phyloP scores from a whole-genome alignment of 2,329 filamentous ascomycete species.

The Penicillium sp. region DNA sequence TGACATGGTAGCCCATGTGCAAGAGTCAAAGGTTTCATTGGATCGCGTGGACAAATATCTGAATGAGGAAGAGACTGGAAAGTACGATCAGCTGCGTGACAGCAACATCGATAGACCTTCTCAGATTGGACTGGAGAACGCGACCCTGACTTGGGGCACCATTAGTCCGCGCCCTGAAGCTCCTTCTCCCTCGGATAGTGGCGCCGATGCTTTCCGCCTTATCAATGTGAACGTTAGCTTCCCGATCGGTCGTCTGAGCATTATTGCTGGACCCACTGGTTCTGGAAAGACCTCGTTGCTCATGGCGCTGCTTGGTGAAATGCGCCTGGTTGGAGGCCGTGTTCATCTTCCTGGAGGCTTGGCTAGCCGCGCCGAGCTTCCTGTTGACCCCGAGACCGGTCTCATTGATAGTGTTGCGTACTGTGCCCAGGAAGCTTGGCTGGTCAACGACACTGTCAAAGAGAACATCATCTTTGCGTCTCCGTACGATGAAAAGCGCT shows the following conservation, averaged over 20 bases:
- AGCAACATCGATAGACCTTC: conserved; percentile 71
- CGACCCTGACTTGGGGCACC: conserved; percentile 86
- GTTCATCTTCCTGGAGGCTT: conserved; percentile 84
- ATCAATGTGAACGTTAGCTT: conserved; percentile 84
- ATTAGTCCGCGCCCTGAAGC: conserved; percentile 56
- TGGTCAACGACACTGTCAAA: conserved; percentile 92
- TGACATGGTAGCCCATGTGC: conserved; percentile 98
- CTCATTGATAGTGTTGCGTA: conserved; percentile 93
- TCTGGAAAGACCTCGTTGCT: conserved; percentile 94
- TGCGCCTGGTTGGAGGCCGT: conserved; percentile 79
- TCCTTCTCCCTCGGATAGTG: conserved; percentile 58
- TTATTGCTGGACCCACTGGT: conserved; percentile 90
- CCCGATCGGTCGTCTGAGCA: conserved; percentile 80
- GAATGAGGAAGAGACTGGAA: conserved; percentile 91
- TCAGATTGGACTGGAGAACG: conserved; percentile 80
- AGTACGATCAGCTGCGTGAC: conserved; percentile 79
- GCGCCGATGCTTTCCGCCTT: conserved; percentile 75
- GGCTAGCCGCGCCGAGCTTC: conserved; percentile 78
- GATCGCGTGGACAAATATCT: conserved; percentile 96
- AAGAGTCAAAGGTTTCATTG: conserved; percentile 95
- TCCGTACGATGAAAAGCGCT: conserved; percentile 76
- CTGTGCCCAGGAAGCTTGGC: conserved; percentile 94
- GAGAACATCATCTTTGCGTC: conserved; percentile 94
- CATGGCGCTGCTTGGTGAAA: conserved; percentile 95
- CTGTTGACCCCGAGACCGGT: conserved; percentile 76